These are phyloP conservation scores for Eucalyptus sp. DNA, from an alignment of 345 rosid genomes.

Conservation along the genomic window DNA sequence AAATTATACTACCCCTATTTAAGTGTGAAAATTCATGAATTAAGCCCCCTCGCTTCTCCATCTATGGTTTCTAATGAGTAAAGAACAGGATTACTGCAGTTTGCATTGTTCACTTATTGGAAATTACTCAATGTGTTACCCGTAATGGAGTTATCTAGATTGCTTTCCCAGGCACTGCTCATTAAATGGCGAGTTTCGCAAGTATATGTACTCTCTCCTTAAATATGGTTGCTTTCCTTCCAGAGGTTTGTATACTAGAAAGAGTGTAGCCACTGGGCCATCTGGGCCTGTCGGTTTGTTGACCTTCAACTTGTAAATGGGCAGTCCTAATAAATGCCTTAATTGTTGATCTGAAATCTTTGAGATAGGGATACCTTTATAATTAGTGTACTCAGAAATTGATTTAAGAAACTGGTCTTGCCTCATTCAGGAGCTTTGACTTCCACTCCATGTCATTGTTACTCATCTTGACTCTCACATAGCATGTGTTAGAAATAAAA, in stretches of 20 bases:
- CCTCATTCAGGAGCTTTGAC: background rate
- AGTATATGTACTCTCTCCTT: background rate
- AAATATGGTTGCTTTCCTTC: background rate
- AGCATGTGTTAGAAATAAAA: background rate
- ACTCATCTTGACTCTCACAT: background rate
- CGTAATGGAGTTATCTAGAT: background rate
- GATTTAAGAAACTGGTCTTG: background rate
- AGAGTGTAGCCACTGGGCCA: background rate
- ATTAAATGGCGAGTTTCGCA: background rate
- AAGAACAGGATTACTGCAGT: background rate
- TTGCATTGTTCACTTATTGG: background rate
- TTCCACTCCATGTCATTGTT: background rate
- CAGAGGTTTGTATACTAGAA: background rate
- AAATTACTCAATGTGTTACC: background rate
- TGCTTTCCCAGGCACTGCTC: background rate
- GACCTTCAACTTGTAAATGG: background rate
- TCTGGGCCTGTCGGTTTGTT: background rate
- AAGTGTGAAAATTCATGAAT: background rate
- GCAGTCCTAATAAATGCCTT: background rate
- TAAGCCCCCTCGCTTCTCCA: background rate
- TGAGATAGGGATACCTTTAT: background rate
- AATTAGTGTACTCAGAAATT: background rate
- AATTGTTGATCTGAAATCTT: background rate
- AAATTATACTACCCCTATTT: background rate
- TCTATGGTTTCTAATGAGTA: background rate